Base-by-base conservation (phyloP, 176 grass and related monocot genomes). In the Oryza coarctata region DNA sequence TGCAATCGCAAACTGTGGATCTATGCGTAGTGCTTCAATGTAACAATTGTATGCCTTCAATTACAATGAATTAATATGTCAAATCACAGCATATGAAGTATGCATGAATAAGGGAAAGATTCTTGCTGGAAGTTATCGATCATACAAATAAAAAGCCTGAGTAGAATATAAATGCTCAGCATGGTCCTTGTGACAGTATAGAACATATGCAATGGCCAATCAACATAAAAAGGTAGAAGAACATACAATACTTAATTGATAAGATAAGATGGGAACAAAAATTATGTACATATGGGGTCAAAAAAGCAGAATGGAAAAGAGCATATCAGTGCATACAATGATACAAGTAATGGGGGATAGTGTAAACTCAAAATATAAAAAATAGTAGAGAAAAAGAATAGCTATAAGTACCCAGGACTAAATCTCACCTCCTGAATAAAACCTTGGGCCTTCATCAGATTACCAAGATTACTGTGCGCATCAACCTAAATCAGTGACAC, bases 391-490 rank as follows among this genome's bases (percentile, higher is more conserved):
- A 20, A 60, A 35, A 60, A 34, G 5, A 65, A 66, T 14, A 11
- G n/a, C 70, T n/a, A 55, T 2, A 72, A 9, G 15, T 38, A 80
- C 28, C 13, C 28, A 57, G 25, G 44, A 7, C 3, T 26, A 41
- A 65, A 65, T 18, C 62, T 58, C 77, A 95, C 97, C 77, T 99
- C 97, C 89, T 95, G 97, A 71, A 95, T 77, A 33, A 91, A 86
- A 64, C 97, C 97, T 82, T 95, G 93, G n/a, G 96, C 82, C 76
- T 99, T 99, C 97, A 99, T 95, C 73, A 99, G 73, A 74, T 99
- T 99, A 72, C 97, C 97, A 57, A 99, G 82, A 87, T 99, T 99
- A 61, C 93, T 95, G 80, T 99, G 97, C 14, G 97, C 97, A 85
- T 99, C 97, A 89, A 95, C 97, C 97, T 99, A 92, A 77, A 73